phyloP scores from a whole-genome alignment of 2,329 filamentous ascomycete genomes.

The Phoma sp. region DNA sequence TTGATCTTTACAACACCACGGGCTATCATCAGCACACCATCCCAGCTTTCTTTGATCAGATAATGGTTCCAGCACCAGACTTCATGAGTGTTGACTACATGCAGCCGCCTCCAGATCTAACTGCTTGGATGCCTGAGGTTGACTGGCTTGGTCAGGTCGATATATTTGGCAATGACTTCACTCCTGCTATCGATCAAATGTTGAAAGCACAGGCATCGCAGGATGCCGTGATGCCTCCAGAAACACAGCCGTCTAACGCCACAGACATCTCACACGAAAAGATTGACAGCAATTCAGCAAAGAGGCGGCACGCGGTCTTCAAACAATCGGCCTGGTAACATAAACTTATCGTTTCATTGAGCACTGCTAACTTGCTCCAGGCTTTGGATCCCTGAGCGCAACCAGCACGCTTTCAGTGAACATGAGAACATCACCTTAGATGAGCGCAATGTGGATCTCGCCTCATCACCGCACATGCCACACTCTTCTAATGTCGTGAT shows the following conservation, averaged over 20 bases:
- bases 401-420: conserved; percentile 41
- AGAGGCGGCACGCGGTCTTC: conserved; percentile 24
- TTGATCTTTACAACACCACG: conserved; percentile 15
- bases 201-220: conserved; percentile 15
- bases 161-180: conserved; percentile 27
- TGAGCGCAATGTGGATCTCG: conserved; percentile 35
- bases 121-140: conserved; percentile 27
- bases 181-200: conserved; percentile 23
- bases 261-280: neutral
- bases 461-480: conserved; percentile 39
- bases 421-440: conserved; percentile 36
- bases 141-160: conserved; percentile 27
- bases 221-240: neutral
- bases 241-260: neutral
- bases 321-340: conserved; percentile 25
- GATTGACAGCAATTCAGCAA: conserved; percentile 14
- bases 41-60: conserved; percentile 26
- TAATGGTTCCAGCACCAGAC: conserved; percentile 30
- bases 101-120: conserved; percentile 25
- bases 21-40: conserved; percentile 10
- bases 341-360: neutral
- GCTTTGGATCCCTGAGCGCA: conserved; percentile 38
- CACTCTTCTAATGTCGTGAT: conserved; percentile 33
- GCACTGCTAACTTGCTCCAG: conserved; percentile 15
- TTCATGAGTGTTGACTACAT: conserved; percentile 22